Percentiles rank a stretch among this genome's conserved stretches.
Conservation (phyloP, 352 stramenopile species). For the Peronospora destructor region DNA sequence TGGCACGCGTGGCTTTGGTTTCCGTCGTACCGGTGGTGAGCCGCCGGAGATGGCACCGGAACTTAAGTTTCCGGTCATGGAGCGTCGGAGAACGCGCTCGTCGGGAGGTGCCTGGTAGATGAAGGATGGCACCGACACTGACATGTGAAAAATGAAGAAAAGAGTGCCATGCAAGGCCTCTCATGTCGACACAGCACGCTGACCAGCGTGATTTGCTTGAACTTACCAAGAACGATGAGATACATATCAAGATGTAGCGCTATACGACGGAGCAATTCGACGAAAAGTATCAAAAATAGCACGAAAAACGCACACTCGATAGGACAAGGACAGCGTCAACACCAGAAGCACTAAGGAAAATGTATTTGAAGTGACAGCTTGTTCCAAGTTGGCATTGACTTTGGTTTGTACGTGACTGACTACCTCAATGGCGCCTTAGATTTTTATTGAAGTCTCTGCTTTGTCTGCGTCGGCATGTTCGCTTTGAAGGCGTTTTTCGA, state of each 20-base stretch:
- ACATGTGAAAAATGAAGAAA: slow-evolving; percentile 17
- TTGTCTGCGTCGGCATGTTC: too few species aligned
- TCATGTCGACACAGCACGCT: slow-evolving; percentile 22
- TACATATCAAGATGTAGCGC: slow-evolving; percentile 24
- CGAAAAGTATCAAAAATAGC: slow-evolving; percentile 17
- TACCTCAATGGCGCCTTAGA: too few species aligned
- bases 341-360: background rate
- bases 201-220: slow-evolving; percentile 23
- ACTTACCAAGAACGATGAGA: slow-evolving; percentile 23
- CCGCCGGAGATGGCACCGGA: slow-evolving; percentile 49
- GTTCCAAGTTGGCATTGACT: background rate
- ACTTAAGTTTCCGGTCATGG: slow-evolving; percentile 52
- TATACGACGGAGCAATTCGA: slow-evolving; percentile 17
- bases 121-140: slow-evolving; percentile 14
- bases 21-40: slow-evolving; percentile 48
- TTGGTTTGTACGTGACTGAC: too few species aligned
- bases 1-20: slow-evolving; percentile 74
- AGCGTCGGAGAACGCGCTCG: slow-evolving; percentile 71
- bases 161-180: slow-evolving; percentile 7
- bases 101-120: slow-evolving; percentile 45
- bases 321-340: slow-evolving; percentile 6
- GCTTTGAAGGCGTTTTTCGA: too few species aligned
- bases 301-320: slow-evolving; percentile 28
- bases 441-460: too few species aligned
- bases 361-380: background rate